Percentiles rank a stretch among this genome's conserved stretches.
phyloP scores from a whole-genome alignment of 2,329 filamentous ascomycete genomes.

The Ramularia endophylla region DNA sequence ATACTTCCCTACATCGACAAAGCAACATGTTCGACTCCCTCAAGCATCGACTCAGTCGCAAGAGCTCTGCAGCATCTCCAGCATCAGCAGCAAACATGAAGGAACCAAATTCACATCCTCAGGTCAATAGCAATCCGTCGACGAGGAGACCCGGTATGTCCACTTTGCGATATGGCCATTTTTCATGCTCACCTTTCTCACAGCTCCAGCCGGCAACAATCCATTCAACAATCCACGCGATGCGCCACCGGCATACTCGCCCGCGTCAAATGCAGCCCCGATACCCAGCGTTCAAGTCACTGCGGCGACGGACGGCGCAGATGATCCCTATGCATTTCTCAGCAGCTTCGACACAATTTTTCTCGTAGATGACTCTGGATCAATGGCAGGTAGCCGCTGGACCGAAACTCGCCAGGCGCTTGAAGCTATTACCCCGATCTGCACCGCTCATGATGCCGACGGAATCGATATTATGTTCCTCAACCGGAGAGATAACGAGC shows the following conservation, averaged over 20 bases:
- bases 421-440: conserved; percentile 70
- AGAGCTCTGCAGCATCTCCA: conserved; percentile 6
- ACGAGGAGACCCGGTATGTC: conserved; percentile 18
- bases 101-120: conserved; percentile 16
- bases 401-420: conserved; percentile 66
- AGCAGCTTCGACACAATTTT: conserved; percentile 78
- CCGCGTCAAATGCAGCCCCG: conserved; percentile 37
- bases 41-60: conserved; percentile 19
- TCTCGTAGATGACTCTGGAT: conserved; percentile 85
- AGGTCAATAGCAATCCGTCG: conserved; percentile 14
- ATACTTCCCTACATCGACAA: conserved; percentile 15
- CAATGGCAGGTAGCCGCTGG: conserved; percentile 77
- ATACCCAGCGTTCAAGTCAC: conserved; percentile 12
- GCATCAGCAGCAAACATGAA: conserved; percentile 7
- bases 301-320: conserved; percentile 33
- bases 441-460: conserved; percentile 70
- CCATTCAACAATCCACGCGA: conserved; percentile 14
- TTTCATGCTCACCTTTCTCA: too few species aligned
- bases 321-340: conserved; percentile 73
- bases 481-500: conserved; percentile 57
- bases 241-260: conserved; percentile 35
- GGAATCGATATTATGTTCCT: conserved; percentile 91
- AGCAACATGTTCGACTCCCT: conserved; percentile 17
- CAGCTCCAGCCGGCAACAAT: conserved; percentile 8
- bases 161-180: too few species aligned